Evolutionary conservation across 805 yeast species (phyloP).

Genomic region (Candida nemodendra): DNA sequence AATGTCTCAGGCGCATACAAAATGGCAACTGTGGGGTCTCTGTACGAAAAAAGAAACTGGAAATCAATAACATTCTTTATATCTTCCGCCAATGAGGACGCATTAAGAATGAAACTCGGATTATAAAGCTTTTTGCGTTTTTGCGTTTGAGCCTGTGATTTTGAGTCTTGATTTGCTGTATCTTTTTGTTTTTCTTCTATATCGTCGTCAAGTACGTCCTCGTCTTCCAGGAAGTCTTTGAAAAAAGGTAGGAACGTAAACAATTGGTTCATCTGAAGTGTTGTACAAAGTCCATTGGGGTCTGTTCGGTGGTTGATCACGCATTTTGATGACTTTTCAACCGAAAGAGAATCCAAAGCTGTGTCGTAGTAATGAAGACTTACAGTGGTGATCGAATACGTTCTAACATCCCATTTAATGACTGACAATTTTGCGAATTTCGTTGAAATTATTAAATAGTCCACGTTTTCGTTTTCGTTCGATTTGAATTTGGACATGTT

Average conservation of each 20-base stretch:
- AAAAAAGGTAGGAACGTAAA: slow-evolving; percentile 71
- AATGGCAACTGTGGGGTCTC: slow-evolving; percentile 67
- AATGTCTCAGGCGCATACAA: slow-evolving; percentile 32
- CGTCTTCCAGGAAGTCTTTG: slow-evolving; percentile 42
- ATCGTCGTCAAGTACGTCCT: slow-evolving; percentile 29
- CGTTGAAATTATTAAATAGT: slow-evolving; percentile 65
- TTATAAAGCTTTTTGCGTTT: slow-evolving; percentile 35
- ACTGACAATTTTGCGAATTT: slow-evolving; percentile 76
- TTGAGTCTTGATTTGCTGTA: slow-evolving; percentile 1
- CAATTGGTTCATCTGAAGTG: slow-evolving; percentile 62
- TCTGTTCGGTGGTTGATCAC: slow-evolving; percentile 55
- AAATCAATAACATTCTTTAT: slow-evolving; percentile 67
- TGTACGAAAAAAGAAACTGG: slow-evolving; percentile 68
- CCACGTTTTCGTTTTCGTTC: slow-evolving; percentile 45
- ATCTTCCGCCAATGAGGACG: slow-evolving; percentile 53
- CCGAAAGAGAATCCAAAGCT: slow-evolving; percentile 50
- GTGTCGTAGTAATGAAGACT: slow-evolving; percentile 87
- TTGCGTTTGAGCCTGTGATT: slow-evolving; percentile 3
- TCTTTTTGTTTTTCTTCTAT: slow-evolving; percentile 15
- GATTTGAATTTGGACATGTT: slow-evolving; percentile 53
- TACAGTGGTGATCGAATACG: slow-evolving; percentile 60
- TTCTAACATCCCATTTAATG: slow-evolving; percentile 61
- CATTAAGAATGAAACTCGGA: slow-evolving; percentile 59
- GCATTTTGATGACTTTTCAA: slow-evolving; percentile 37
- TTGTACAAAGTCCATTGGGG: slow-evolving; percentile 55